Evolutionary conservation across 352 stramenopile genomes (phyloP), one percentile per base, ranked within the genome.

Genomic region (Phytopythium montanum): DNA sequence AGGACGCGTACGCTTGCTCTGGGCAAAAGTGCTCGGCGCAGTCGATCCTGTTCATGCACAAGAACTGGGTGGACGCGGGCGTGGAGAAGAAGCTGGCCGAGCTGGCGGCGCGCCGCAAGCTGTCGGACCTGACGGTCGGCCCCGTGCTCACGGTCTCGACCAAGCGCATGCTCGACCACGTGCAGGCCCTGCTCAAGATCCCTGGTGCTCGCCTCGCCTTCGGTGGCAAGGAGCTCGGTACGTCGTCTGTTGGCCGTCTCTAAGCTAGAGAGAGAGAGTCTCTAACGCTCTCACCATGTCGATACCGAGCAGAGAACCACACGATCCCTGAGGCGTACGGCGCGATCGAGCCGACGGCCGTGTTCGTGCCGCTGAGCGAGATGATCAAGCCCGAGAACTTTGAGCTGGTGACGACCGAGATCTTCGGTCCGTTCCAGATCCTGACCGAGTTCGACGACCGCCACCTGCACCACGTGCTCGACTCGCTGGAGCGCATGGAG

Each of bases 391-490:
- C 79, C 1, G 88, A 98, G 64, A 88, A 98, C 76, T 99, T 99
- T 65, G 79, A 90, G 36, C 72, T 93, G 21, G 97, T 91, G 57
- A 98, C 91, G 16, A 99, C 85, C 26, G 97, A 99, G 75, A 96
- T 99, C 62, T 99, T 99, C 69, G 97, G 95, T n/a, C 97, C 97
- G 25, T 99, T 99, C 75, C 96, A 99, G 68, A 68, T 99, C 48
- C 64, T 99, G 49, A 98, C 95, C 18, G 89, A 92, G 63, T 95
- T 94, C 67, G 97, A 98, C 71, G 91, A 98, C 64, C 72, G 80
- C 42, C 82, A 98, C 48, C 60, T 99, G 21, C 78, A 88, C 52
- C 62, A 81, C 21, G 92, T 99, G 9, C 65, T 99, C 14, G 77
- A 98, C 52, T 87, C 92, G 42, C 88, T 97, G 41, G 97, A 99